Base-by-base conservation (phyloP, 345 rosid species). In the Populus davidiana region DNA sequence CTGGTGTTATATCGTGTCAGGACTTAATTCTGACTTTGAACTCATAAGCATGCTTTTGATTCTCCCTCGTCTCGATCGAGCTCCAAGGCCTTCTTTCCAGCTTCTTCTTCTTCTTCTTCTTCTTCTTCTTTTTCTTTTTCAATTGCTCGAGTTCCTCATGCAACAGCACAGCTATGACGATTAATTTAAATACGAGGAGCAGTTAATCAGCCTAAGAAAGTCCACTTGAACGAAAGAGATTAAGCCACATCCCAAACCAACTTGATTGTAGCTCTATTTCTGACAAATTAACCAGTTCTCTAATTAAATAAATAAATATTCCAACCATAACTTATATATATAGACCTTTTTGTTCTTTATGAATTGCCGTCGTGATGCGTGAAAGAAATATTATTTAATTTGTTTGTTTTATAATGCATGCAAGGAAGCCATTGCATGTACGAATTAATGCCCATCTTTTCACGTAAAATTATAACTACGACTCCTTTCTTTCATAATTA, bases 121-220 rank as follows among this genome's bases (percentile, higher is more conserved):
- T 3, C 50, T 44, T 3, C 14, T 2, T 44, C 49, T 13, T 12
- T 12, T 47, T 44, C 50, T 14, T 13, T 47, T 47, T 47, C 17
- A 47, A 2, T 47, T 47, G 17, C 17, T 47, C 5, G 3, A 14
- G 17, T 14, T 47, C 50, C 5, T 14, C 16, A 13, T 47, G 50
- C 50, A 14, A 47, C 50, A 47, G 17, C 4, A 47, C 50, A 47
- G 50, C 50, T 2, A 1, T 41, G 33, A 44, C 44, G 33, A 39
- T 68, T 23, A 18, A 68, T 67, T 67, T 33, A 67, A 35, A 8
- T 33, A 31, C 4, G 5, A n/a, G 73, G 70, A 84, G 83, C 81
- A 74, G 83, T 70, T 85, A 47, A 47, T 47, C 18, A 63, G 78
- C 85, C 74, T 79, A 50, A 72, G 71, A 70, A 25, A 18, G 74